These are phyloP conservation scores for Petunia hybrid DNA, from an alignment of 305 asterid genomes.

Conservation along the genomic window DNA sequence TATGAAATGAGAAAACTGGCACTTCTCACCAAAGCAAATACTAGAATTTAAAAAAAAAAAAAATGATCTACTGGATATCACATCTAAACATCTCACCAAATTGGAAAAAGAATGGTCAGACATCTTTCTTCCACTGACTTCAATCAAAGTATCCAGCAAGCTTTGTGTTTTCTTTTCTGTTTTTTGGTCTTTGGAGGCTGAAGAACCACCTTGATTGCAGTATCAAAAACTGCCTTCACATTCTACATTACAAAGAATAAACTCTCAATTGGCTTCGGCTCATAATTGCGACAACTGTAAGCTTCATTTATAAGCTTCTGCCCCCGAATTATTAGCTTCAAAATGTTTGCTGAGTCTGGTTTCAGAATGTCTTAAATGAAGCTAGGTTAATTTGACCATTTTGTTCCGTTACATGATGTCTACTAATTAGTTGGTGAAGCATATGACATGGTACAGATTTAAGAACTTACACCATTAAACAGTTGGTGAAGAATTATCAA, in stretches of 20 bases:
- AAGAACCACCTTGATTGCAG: constrained; percentile 84
- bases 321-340: background rate
- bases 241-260: constrained; percentile 52
- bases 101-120: constrained; percentile 23
- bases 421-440: no score
- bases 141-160: constrained; percentile 58
- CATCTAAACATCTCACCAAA: background rate
- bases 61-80: background rate
- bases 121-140: background rate
- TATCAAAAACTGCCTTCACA: constrained; percentile 81
- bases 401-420: background rate
- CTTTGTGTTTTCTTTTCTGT: constrained; percentile 52
- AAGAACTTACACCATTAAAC: background rate
- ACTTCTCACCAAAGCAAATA: constrained; percentile 10
- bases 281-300: background rate
- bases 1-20: constrained; percentile 31
- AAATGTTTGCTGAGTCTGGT: background rate
- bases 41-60: background rate
- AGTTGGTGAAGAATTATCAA: no score
- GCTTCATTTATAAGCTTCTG: background rate
- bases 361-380: background rate
- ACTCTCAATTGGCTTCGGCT: background rate
- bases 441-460: no score
- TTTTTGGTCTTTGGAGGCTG: constrained; percentile 77
- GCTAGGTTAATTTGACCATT: background rate